Conservation (phyloP, 2,329 filamentous ascomycete genomes). For the Ceratocystis huliohia region DNA sequence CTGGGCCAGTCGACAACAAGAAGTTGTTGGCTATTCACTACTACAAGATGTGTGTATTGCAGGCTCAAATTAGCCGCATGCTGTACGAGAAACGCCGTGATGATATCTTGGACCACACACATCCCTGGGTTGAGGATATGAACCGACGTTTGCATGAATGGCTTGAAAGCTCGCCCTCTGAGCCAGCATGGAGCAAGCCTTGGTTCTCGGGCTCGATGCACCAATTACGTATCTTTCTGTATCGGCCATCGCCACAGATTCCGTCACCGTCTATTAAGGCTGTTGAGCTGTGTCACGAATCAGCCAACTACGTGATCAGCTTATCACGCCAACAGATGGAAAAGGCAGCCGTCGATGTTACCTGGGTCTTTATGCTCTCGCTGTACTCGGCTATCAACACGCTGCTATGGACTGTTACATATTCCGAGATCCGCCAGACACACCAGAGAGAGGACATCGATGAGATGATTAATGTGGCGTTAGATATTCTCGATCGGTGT, state of each 20-base stretch:
- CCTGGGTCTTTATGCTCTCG: constrained; percentile 83
- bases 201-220: constrained; percentile 47
- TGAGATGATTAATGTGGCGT: constrained; percentile 56
- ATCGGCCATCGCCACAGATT: constrained; percentile 82
- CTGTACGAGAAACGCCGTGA: constrained; percentile 74
- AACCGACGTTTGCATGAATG: constrained; percentile 65
- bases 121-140: constrained; percentile 81
- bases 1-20: constrained; percentile 60
- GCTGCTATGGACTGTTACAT: constrained; percentile 82
- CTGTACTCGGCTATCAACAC: constrained; percentile 89
- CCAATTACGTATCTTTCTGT: constrained; percentile 77
- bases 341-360: constrained; percentile 65
- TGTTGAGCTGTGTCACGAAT: constrained; percentile 70
- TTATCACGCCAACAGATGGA: constrained; percentile 71
- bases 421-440: constrained; percentile 62
- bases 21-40: constrained; percentile 89
- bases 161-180: constrained; percentile 62
- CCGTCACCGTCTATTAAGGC: constrained; percentile 70
- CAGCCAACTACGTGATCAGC: constrained; percentile 67
- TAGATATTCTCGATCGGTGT: constrained; percentile 68
- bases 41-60: constrained; percentile 76
- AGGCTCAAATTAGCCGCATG: constrained; percentile 74
- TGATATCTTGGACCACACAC: constrained; percentile 62
- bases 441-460: constrained; percentile 66
- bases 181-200: constrained; percentile 57